Conservation (phyloP, 2,329 filamentous ascomycete genomes). For the Trichoderma harzianum region DNA sequence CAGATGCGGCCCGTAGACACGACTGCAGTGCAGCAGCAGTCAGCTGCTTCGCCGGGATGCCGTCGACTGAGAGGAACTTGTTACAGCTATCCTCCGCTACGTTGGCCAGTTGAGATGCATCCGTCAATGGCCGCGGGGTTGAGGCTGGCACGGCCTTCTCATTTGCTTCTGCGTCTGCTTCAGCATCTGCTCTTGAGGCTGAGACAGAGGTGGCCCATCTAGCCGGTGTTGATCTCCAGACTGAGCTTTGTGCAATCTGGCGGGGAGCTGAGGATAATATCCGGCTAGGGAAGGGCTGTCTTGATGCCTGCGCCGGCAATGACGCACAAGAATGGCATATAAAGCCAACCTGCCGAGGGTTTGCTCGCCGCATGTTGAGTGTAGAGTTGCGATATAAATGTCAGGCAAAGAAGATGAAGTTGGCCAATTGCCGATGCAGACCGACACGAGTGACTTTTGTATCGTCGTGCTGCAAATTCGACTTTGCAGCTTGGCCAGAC, state of each 20-base stretch:
- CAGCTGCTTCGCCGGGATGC: slow-evolving; percentile 43
- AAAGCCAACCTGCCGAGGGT: slow-evolving; percentile 32
- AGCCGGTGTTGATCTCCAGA: slow-evolving; percentile 17
- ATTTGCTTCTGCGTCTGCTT: slow-evolving; percentile 1
- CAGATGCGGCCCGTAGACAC: slow-evolving; percentile 44
- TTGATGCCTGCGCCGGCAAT: slow-evolving; percentile 27
- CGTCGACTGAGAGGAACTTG: slow-evolving; percentile 43
- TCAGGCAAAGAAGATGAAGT: neutral
- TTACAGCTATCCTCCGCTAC: slow-evolving; percentile 42
- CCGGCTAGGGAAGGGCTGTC: slow-evolving; percentile 26
- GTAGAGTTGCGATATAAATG: neutral
- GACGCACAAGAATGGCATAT: slow-evolving; percentile 46
- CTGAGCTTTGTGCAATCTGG: slow-evolving; percentile 7
- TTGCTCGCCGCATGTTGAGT: slow-evolving; percentile 40
- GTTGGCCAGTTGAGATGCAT: slow-evolving; percentile 39
- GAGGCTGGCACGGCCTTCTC: slow-evolving; percentile 18
- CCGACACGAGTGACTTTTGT: neutral
- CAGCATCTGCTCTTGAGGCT: neutral
- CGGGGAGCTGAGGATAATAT: slow-evolving; percentile 22
- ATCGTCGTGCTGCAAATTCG: neutral
- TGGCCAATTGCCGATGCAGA: neutral
- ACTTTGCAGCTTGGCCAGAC: neutral
- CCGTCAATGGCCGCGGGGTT: slow-evolving; percentile 30
- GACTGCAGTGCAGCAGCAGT: slow-evolving; percentile 44
- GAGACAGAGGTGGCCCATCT: slow-evolving; percentile 29